Conservation (phyloP, 2,329 filamentous ascomycete species). For the Alternaria brassicicola region DNA sequence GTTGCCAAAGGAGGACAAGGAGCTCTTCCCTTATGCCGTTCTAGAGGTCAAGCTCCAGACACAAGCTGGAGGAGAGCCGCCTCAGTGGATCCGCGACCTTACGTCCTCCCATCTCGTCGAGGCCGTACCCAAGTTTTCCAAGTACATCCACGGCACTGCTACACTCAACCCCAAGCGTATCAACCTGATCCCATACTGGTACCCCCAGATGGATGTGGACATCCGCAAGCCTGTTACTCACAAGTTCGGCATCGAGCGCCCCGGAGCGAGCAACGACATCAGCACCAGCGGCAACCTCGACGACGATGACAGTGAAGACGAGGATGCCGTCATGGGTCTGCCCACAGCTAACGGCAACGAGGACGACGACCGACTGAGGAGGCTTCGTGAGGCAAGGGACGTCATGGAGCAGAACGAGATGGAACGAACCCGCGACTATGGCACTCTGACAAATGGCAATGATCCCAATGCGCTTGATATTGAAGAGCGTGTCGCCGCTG, state of each 20-base stretch:
- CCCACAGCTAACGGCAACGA: slow-evolving; percentile 39
- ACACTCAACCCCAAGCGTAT: slow-evolving; percentile 86
- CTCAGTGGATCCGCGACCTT: slow-evolving; percentile 94
- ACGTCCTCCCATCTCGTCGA: slow-evolving; percentile 94
- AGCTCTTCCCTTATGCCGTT: slow-evolving; percentile 93
- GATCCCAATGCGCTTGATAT: slow-evolving; percentile 66
- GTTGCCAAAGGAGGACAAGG: slow-evolving; percentile 80
- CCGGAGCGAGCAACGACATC: slow-evolving; percentile 74
- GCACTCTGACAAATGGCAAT: slow-evolving; percentile 47
- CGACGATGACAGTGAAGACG: slow-evolving; percentile 74
- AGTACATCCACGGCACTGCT: slow-evolving; percentile 96
- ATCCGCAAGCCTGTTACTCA: slow-evolving; percentile 91
- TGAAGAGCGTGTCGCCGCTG: slow-evolving; percentile 78
- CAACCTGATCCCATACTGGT: slow-evolving; percentile 92
- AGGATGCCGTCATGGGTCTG: slow-evolving; percentile 47
- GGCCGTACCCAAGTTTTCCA: slow-evolving; percentile 98
- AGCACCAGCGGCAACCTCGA: slow-evolving; percentile 79
- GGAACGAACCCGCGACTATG: slow-evolving; percentile 56
- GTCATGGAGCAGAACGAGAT: slow-evolving; percentile 59
- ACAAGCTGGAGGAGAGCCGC: slow-evolving; percentile 90
- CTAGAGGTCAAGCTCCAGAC: slow-evolving; percentile 98
- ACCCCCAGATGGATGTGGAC: slow-evolving; percentile 97
- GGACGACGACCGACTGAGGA: slow-evolving; percentile 53
- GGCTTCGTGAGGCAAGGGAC: slow-evolving; percentile 58
- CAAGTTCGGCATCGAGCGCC: slow-evolving; percentile 87